phyloP scores from a whole-genome alignment of 768 basidiomycete species.

The Daedalea quercina region DNA sequence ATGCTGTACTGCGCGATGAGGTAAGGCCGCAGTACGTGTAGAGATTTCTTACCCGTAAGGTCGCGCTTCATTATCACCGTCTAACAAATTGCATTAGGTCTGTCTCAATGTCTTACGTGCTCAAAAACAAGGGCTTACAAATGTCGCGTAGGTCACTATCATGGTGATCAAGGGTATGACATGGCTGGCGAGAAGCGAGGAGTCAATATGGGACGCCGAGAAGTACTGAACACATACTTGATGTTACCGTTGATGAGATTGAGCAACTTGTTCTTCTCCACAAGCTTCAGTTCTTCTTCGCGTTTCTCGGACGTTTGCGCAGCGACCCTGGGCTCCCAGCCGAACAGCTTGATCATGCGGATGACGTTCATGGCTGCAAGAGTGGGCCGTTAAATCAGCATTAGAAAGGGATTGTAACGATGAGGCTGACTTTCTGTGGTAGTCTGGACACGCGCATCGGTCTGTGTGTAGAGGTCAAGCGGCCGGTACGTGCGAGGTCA shows the following conservation, averaged over 20 bases:
- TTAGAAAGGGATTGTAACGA: conserved; percentile 6
- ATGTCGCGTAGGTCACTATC: conserved; percentile 57
- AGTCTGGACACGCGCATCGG: conserved; percentile 37
- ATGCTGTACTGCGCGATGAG: conserved; percentile 18
- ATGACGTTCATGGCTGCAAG: conserved; percentile 27
- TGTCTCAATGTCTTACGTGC: background rate
- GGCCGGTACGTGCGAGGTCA: background rate
- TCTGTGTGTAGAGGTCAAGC: conserved; percentile 20
- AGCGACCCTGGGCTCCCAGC: conserved; percentile 41
- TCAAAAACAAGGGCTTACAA: conserved; percentile 30
- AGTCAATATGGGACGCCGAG: background rate
- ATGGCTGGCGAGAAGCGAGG: conserved; percentile 30
- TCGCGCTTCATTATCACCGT: background rate
- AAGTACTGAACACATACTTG: conserved; percentile 29
- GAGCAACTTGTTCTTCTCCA: conserved; percentile 46
- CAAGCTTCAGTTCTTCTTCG: conserved; percentile 51
- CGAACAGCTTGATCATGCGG: conserved; percentile 45
- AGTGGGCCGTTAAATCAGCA: conserved; percentile 1
- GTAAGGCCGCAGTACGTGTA: background rate
- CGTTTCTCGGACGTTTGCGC: conserved; percentile 48
- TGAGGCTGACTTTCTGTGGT: conserved; percentile 32
- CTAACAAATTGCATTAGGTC: background rate
- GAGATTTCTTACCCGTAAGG: background rate
- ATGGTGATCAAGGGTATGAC: conserved; percentile 62
- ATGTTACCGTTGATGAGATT: conserved; percentile 37